Evolutionary conservation across 2,329 filamentous ascomycete genomes (phyloP), one percentile per base, ranked within the genome.

Genomic region (Torrubiella hemipterigena): DNA sequence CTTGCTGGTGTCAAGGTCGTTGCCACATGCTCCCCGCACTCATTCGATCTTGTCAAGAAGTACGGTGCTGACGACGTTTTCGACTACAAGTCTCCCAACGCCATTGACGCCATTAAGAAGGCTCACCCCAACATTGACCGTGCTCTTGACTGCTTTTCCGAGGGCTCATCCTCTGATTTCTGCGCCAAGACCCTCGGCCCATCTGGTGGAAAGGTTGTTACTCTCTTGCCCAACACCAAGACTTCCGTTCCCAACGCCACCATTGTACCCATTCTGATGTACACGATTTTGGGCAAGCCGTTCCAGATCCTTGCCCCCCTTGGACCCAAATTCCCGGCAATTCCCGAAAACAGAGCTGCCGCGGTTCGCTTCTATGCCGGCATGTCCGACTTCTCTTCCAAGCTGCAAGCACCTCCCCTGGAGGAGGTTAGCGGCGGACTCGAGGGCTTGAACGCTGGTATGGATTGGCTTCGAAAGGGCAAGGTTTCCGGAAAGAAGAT

Each of bases 1-100:
- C 55, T 52, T 0, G 53, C 56, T 4, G 65, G 64, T 2, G 62
- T 58, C 35, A 48, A 57, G 8, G 62, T 69, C 14, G 40, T 66
- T 15, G 46, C 58, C 3, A 65, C 59, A 1, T 52, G 54, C 1
- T 60, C 58, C 2, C 46, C 50, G 5, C 54, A 46, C 31, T 67
- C 67, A 35, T 56, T 59, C 14, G 53, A 52, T 2, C 50, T 55
- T 23, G 44, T 61, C n/a, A 57, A 54, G 41, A 41, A 39, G 4
- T 51, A 68, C 4, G 65, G 66, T 1, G 63, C 61, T 2, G 46
- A 38, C 13, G 39, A 51, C 8, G 56, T 58, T 1, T 64, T 61
- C 28, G 59, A 67, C 44, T 63, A 68, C 43, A 29, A 30, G 16
- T 38, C 39, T 8, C 22, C 33, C 3, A 37, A 37, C 1, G 30